Evolutionary conservation across 176 grass and related monocot species (phyloP), one percentile per base, ranked within the genome.

Genomic region (Typha latifolia): DNA sequence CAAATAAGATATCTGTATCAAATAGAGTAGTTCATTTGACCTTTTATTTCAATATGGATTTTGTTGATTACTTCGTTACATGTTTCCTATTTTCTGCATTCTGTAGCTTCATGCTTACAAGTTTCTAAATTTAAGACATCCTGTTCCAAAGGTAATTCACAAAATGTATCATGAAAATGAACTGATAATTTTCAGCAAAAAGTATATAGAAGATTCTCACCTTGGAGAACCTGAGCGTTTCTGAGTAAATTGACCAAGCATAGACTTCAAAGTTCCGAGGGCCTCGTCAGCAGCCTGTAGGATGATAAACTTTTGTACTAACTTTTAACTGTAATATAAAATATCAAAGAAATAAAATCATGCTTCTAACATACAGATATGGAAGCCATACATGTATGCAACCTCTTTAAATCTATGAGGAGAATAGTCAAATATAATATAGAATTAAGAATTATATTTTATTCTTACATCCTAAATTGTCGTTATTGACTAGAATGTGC

Each of bases 221-320:
- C 91, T 81, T 67, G 82, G 84, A 78, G 84, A 78, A 72, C 56
- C 82, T 63, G 86, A 64, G 16, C 59, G 70, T 73, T 84, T 85
- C 18, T 74, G 79, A 34, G 81, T 32, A 69, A 82, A 75, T 69
- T 87, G 87, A 73, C 81, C 79, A 32, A 80, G 81, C 84, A 85
- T 87, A 51, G 79, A 85, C 75, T 77, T 90, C 69, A 96, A 76
- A 16, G 74, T 75, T 83, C 69, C 76, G 49, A 85, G 84, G 24
- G 91, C 91, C 67, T 76, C 84, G 67, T 78, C 84, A 70, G 91
- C 87, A 76, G 86, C 91, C 91, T 90, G 72, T 66, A 76, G 70
- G 68, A 70, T 5, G 14, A 50, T 21, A 62, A 57, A 47, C 43
- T 55, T 69, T 49, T 16, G 71, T 32, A 50, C 20, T 51, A 78